A percentile compares a stretch with the other conserved stretches of the same genome.
Conservation (phyloP, 306 rosid genomes). For the Biancaea sappan region DNA sequence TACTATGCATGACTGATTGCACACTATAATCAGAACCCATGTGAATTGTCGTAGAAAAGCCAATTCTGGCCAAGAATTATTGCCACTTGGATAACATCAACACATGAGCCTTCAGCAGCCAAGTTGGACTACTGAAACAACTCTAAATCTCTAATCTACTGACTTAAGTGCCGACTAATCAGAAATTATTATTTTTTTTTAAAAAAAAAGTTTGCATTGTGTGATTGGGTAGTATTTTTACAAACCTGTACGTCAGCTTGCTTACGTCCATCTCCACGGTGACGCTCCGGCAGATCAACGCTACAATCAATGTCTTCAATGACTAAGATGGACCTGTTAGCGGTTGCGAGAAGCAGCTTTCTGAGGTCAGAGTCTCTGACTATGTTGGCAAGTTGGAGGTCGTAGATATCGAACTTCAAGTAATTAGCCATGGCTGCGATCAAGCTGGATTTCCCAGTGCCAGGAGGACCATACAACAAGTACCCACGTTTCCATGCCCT, state of each 20-base stretch:
- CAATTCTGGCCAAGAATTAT: neutral
- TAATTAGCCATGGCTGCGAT: slow-evolving; percentile 2
- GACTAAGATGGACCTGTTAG: neutral
- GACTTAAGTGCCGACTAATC: no score
- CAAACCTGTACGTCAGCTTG: slow-evolving; percentile 52
- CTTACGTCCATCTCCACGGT: slow-evolving; percentile 42
- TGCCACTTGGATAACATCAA: neutral
- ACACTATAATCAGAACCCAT: slow-evolving; percentile 1
- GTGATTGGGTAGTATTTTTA: neutral
- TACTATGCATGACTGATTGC: neutral
- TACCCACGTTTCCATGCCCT: neutral
- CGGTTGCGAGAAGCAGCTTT: neutral
- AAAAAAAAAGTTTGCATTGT: neutral
- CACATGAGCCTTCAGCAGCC: neutral
- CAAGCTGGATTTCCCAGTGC: neutral
- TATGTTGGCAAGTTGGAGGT: neutral
- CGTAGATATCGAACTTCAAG: neutral
- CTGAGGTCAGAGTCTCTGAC: neutral
- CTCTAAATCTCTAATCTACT: neutral
- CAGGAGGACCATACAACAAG: neutral
- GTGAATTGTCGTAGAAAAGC: no score
- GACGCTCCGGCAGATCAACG: neutral
- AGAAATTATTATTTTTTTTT: no score
- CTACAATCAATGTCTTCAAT: neutral
- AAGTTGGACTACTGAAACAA: neutral